These are phyloP conservation scores for Schizothecium vesticola DNA, from an alignment of 495 filamentous ascomycete genomes.

Conservation along the genomic window DNA sequence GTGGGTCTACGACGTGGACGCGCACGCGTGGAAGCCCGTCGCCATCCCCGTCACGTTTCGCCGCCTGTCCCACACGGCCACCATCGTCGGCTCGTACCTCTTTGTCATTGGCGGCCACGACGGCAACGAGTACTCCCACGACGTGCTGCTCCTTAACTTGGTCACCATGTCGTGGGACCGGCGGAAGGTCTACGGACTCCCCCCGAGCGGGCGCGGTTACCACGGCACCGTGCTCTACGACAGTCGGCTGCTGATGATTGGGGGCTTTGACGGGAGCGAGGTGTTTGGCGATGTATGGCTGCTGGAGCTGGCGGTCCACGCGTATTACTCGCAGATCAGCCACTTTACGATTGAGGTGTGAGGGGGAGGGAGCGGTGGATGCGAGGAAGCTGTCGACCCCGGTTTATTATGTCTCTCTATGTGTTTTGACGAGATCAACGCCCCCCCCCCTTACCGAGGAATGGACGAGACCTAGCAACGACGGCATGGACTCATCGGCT, in stretches of 20 bases:
- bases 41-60: slow-evolving; percentile 49
- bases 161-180: slow-evolving; percentile 65
- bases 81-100: slow-evolving; percentile 60
- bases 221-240: slow-evolving; percentile 60
- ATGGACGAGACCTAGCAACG: not conserved
- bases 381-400: not conserved
- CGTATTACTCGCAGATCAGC: slow-evolving; percentile 64
- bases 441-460: not conserved
- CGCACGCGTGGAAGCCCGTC: slow-evolving; percentile 48
- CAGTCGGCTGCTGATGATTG: slow-evolving; percentile 53
- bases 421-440: not conserved
- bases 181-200: slow-evolving; percentile 56
- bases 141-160: slow-evolving; percentile 59
- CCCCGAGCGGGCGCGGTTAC: slow-evolving; percentile 57
- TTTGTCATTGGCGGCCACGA: slow-evolving; percentile 64
- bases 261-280: slow-evolving; percentile 58
- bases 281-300: slow-evolving; percentile 61
- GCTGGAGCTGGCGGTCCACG: slow-evolving; percentile 58
- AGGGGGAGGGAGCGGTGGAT: not conserved
- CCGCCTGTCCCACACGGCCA: slow-evolving; percentile 58
- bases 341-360: slow-evolving; percentile 62
- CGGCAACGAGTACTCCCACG: slow-evolving; percentile 60
- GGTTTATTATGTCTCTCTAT: not conserved
- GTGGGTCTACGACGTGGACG: slow-evolving; percentile 62
- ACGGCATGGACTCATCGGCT: not conserved